Evolutionary conservation across 2,329 filamentous ascomycete genomes (phyloP), one percentile per base, ranked within the genome.

Genomic region (Diaporthe vexans): DNA sequence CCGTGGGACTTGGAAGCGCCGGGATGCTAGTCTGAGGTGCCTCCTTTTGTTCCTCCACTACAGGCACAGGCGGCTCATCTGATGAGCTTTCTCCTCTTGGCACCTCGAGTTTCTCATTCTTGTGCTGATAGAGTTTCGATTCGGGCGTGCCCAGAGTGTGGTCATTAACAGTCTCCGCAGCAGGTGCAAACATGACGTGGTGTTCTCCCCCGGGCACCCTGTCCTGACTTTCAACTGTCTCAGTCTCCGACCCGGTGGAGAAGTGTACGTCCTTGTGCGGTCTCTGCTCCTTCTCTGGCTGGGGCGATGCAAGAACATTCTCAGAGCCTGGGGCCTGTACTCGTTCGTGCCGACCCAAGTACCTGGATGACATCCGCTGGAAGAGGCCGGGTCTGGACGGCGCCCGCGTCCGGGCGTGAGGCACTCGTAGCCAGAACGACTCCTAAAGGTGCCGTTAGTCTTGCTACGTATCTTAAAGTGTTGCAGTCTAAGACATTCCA

Each of bases 371-470:
- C 26, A 85, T 79, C 8, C 88, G 83, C 29, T 84, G 86, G 73
- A 89, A 84, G 70, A 90, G 83, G n/a, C 65, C 73, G 5, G 73
- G 81, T 74, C 82, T 85, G 9, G 81, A 81, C 3, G 57, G 63
- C 54, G 82, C 83, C 26, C 82, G 80, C 4, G 83, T 80, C 59
- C 78, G 82, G 1, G 84, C 83, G 40, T 82, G 74, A 2, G 95
- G 95, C 3, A 93, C 93, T 63, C 96, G 89, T 82, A 98, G 95
- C 96, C 96, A 98, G 78, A 98, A 98, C 0, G 95, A 98, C 84
- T 98, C 96, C 29, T 33, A 33, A 33, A 33, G 29, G 29, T 33
- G 4, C 29, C 5, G 29, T 33, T 33, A 33, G 29, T 33, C 29
- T 5, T 33, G 29, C 29, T 33, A 33, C 29, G 29, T 3, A 33